A percentile compares a stretch with the other conserved stretches of the same genome.
These are phyloP conservation scores for Aspergillus conjunctus DNA, from an alignment of 495 filamentous ascomycete genomes.

Conservation along the genomic window DNA sequence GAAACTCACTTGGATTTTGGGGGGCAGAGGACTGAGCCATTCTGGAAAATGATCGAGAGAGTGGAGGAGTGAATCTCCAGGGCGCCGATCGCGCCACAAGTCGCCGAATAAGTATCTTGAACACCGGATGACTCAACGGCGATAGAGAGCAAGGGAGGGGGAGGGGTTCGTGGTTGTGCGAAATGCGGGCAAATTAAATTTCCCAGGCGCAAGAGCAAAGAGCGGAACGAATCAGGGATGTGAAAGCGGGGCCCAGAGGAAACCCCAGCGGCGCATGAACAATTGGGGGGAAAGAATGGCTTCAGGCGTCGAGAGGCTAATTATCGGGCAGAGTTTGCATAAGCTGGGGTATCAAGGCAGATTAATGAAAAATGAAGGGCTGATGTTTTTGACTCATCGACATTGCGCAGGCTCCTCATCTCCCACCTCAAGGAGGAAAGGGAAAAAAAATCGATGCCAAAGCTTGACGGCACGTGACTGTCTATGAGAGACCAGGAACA, in stretches of 20 bases:
- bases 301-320: background rate
- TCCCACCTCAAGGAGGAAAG: background rate
- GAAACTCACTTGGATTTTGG: conserved; percentile 54
- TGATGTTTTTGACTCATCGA: background rate
- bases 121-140: conserved; percentile 30
- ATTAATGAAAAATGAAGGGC: background rate
- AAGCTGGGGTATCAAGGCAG: background rate
- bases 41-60: conserved; percentile 51
- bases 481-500: background rate
- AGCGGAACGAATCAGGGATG: conserved; percentile 34
- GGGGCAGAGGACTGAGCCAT: conserved; percentile 63
- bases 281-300: conserved; percentile 5
- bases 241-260: conserved; percentile 23
- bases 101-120: conserved; percentile 54
- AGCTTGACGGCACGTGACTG: conserved; percentile 16
- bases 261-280: conserved; percentile 23
- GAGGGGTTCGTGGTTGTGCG: conserved; percentile 33
- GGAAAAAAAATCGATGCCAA: conserved; percentile 8
- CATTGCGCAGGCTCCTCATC: background rate
- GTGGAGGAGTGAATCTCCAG: conserved; percentile 48
- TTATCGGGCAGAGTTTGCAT: conserved; percentile 7
- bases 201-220: conserved; percentile 33
- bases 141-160: conserved; percentile 27
- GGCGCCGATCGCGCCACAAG: conserved; percentile 54
- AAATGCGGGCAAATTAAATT: conserved; percentile 36